A percentile compares a stretch with the other conserved stretches of the same genome.
Evolutionary conservation across 2,329 filamentous ascomycete species (phyloP).

Genomic region (Stagonosporopsis cucurbitacearum): DNA sequence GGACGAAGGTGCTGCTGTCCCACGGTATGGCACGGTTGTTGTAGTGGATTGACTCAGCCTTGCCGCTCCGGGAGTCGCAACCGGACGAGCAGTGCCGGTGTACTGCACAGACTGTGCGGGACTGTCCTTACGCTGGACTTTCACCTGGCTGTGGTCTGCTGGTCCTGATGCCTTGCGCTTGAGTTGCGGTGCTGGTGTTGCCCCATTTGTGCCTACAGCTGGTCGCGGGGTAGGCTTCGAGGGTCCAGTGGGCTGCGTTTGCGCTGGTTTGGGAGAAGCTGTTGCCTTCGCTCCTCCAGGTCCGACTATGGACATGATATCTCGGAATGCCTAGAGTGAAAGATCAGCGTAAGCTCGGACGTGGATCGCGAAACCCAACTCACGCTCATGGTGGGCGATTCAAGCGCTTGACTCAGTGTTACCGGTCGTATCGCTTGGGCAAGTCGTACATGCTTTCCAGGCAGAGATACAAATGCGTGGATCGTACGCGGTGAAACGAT

Average conservation of each 20-base stretch:
- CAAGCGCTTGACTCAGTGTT: constrained; percentile 47
- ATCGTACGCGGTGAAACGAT: constrained; percentile 15
- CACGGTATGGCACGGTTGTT: constrained; percentile 45
- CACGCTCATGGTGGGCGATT: constrained; percentile 48
- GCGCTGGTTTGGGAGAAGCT: constrained; percentile 32
- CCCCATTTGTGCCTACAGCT: constrained; percentile 34
- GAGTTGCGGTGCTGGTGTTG: constrained; percentile 44
- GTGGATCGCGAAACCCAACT: constrained; percentile 27
- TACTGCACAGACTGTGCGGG: constrained; percentile 30
- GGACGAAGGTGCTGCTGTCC: constrained; percentile 44
- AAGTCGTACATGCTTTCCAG: constrained; percentile 46
- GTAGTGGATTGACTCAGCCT: constrained; percentile 32
- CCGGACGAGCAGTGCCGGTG: constrained; percentile 36
- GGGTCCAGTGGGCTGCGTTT: constrained; percentile 30
- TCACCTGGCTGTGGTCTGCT: constrained; percentile 37
- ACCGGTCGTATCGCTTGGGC: constrained; percentile 44
- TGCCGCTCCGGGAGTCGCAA: constrained; percentile 29
- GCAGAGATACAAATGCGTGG: constrained; percentile 13
- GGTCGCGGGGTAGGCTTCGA: constrained; percentile 46
- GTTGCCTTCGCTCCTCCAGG: constrained; percentile 35
- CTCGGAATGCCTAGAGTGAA: constrained; percentile 38
- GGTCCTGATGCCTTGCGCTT: constrained; percentile 52
- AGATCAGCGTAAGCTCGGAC: constrained; percentile 27
- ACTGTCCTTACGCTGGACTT: constrained; percentile 45
- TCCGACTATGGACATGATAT: constrained; percentile 49